Percentiles rank a stretch among this genome's conserved stretches.
These are phyloP conservation scores for Eleusine coracana DNA, from an alignment of 176 grass and related monocot species.

Conservation along the genomic window DNA sequence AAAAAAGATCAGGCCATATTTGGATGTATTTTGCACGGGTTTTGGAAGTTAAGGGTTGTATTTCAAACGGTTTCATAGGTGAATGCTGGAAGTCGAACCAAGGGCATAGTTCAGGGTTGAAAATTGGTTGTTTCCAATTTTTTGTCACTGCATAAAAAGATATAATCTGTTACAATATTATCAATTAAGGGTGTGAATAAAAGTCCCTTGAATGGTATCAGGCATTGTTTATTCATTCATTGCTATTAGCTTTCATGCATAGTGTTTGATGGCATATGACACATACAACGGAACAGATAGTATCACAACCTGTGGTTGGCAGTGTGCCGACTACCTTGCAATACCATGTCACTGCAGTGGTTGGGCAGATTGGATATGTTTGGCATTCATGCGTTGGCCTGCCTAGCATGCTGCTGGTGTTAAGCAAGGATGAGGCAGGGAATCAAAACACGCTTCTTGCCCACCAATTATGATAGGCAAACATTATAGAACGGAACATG, in stretches of 20 bases:
- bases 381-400: background rate
- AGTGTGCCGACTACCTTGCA: background rate
- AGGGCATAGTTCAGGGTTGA: background rate
- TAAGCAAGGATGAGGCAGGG: background rate
- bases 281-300: background rate
- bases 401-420: background rate
- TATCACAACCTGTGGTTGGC: background rate
- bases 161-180: background rate
- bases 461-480: background rate
- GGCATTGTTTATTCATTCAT: background rate
- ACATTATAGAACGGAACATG: background rate
- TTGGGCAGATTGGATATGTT: conserved; percentile 20
- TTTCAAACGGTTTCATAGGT: background rate
- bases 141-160: background rate
- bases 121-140: background rate
- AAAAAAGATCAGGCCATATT: too few species aligned
- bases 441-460: background rate
- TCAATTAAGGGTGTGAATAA: background rate
- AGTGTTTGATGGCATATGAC: background rate
- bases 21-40: too few species aligned
- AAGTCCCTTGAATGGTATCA: background rate
- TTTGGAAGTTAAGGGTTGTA: too few species aligned
- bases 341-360: conserved; percentile 19
- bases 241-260: conserved; percentile 25
- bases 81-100: background rate